Percentiles rank a stretch among this genome's conserved stretches.
Conservation (phyloP, 2,329 filamentous ascomycete species). For the Scytalidium sp. region DNA sequence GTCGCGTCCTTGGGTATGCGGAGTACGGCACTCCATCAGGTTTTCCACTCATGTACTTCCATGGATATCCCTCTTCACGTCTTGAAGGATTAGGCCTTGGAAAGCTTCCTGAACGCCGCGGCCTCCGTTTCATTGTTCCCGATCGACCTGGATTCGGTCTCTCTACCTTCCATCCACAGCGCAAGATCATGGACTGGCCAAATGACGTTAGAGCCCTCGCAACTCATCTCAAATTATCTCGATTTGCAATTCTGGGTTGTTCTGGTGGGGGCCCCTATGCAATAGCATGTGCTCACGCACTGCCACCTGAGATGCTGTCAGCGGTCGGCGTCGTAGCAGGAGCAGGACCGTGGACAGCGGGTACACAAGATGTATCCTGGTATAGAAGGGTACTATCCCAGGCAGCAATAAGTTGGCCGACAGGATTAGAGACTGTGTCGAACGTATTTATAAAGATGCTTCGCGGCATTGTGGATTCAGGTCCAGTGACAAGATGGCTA, state of each 20-base stretch:
- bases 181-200: constrained; percentile 32
- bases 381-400: neutral
- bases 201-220: constrained; percentile 38
- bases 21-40: constrained; percentile 30
- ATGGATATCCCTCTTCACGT: constrained; percentile 39
- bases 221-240: constrained; percentile 33
- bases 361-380: neutral
- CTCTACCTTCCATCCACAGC: constrained; percentile 29
- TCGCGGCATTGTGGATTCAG: neutral
- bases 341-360: neutral
- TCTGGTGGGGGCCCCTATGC: constrained; percentile 46
- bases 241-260: constrained; percentile 40
- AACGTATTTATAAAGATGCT: neutral
- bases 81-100: constrained; percentile 31
- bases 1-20: constrained; percentile 36
- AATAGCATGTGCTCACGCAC: constrained; percentile 38
- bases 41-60: constrained; percentile 32
- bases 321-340: constrained; percentile 1
- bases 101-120: constrained; percentile 17
- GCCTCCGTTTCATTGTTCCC: constrained; percentile 33
- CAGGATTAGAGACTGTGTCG: neutral
- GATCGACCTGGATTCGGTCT: constrained; percentile 41
- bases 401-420: neutral
- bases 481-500: neutral
- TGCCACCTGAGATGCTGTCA: constrained; percentile 23